Conservation (phyloP, 2,329 filamentous ascomycete species). For the Dothiorella sarmentorum region DNA sequence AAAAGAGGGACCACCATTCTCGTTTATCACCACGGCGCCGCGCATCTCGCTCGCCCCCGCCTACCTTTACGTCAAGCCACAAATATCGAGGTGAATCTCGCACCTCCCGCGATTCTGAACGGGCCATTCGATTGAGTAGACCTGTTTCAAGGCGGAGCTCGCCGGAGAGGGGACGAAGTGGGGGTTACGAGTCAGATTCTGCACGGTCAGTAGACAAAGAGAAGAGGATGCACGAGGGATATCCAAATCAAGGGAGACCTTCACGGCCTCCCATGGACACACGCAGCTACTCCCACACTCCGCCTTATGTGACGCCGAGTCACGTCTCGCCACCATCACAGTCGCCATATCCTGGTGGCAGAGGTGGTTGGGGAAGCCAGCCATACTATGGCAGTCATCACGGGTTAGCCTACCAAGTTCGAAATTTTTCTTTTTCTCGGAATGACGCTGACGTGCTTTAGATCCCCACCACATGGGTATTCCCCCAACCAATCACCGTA, state of each 20-base stretch:
- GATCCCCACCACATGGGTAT: constrained; percentile 53
- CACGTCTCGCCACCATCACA: constrained; percentile 60
- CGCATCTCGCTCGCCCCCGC: constrained; percentile 29
- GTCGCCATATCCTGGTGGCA: constrained; percentile 56
- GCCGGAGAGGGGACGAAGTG: constrained; percentile 28
- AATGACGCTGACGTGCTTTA: constrained; percentile 29
- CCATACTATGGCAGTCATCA: constrained; percentile 46
- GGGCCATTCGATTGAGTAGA: constrained; percentile 21
- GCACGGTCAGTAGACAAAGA: constrained; percentile 25
- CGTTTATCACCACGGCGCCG: constrained; percentile 25
- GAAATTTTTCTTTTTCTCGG: constrained; percentile 20
- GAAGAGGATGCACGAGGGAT: constrained; percentile 33
- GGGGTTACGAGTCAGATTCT: constrained; percentile 32
- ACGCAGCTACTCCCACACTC: constrained; percentile 55
- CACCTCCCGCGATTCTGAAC: constrained; percentile 23
- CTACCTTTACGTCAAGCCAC: constrained; percentile 21
- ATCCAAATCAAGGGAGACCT: constrained; percentile 36
- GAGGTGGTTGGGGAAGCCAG: constrained; percentile 53
- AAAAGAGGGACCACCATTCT: constrained; percentile 27
- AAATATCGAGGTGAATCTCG: constrained; percentile 23
- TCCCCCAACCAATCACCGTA: constrained; percentile 57
- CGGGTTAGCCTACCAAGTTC: constrained; percentile 42
- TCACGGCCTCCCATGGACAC: constrained; percentile 42
- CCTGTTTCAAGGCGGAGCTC: constrained; percentile 28
- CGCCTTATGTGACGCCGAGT: constrained; percentile 53